Base-by-base conservation (phyloP, 202 grass and related monocot species). In the Schoenoplectus triqueter region DNA sequence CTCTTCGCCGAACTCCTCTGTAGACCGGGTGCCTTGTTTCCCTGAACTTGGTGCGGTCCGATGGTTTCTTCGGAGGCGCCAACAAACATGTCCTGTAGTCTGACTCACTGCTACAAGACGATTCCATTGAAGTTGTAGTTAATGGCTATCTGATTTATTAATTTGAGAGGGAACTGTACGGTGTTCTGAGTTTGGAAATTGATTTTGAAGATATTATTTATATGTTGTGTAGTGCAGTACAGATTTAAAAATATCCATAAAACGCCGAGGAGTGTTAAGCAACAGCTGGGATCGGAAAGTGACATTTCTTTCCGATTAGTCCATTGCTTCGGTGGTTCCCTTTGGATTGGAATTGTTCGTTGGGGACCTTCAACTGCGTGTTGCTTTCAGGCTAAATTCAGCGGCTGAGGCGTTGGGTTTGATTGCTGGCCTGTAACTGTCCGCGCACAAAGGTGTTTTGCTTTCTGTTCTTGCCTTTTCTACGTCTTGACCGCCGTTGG, bases 11-110 rank as follows among this genome's bases (percentile, higher is more conserved):
- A 85, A 95, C 92, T 22, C 95, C 95, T 11, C 84, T 86, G 89
- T 84, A 98, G 10, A 98, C 83, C 0, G 92, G 95, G 80, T 98
- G 95, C 4, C 95, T 81, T 60, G 92, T 98, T 86, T 95, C 95
- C 15, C 63, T 66, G 76, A 95, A 98, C 85, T 95, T 98, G 78
- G 91, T 98, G 51, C 95, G 72, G 0, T 92, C 94, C 13, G 95
- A 92, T 1, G 92, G 92, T 41, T 87, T 86, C 91, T 97, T 97
- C 5, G 95, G 87, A 64, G 94, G 92, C 19, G 89, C 84, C 13
- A 88, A 90, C 82, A 85, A 94, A 94, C 92, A 22, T 31, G 92
- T 97, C 79, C 61, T 71, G 82, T 93, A 91, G 77, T 78, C 64
- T 11, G 19, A 80, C 13, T 52, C 9, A 1, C 56, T 14, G 8